Conservation (phyloP, 805 yeast species). For the Lachancea sp. region DNA sequence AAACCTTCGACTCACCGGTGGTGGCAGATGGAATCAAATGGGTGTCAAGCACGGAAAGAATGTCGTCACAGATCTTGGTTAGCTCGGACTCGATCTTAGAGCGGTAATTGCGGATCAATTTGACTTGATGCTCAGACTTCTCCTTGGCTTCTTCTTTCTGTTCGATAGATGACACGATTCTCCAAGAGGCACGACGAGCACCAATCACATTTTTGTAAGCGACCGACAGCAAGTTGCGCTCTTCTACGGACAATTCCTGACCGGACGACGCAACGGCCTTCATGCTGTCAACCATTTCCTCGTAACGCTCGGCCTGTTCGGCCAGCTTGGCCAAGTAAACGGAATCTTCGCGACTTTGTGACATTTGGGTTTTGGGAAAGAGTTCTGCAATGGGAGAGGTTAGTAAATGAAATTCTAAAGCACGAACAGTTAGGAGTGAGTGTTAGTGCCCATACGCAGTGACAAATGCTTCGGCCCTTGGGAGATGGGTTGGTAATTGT, state of each 20-base stretch:
- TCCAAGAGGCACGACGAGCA: slow-evolving; percentile 99
- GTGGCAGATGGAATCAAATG: slow-evolving; percentile 92
- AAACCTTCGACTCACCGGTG: slow-evolving; percentile 96
- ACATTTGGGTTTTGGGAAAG: slow-evolving; percentile 38
- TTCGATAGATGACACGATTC: slow-evolving; percentile 96
- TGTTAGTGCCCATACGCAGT: too few relatives aligned
- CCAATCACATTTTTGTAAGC: slow-evolving; percentile 98
- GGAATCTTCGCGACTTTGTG: slow-evolving; percentile 92
- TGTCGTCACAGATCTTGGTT: slow-evolving; percentile 89
- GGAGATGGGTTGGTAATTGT: too few relatives aligned
- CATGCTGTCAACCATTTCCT: slow-evolving; percentile 99
- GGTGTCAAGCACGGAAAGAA: slow-evolving; percentile 76
- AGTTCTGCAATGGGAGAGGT: background rate
- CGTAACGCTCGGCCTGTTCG: slow-evolving; percentile 99
- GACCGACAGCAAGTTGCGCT: slow-evolving; percentile 92
- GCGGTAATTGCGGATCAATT: slow-evolving; percentile 89
- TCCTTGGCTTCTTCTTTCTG: slow-evolving; percentile 98
- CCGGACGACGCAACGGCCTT: slow-evolving; percentile 95
- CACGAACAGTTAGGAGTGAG: too few relatives aligned
- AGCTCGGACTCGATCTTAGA: slow-evolving; percentile 89
- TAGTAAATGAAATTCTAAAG: background rate
- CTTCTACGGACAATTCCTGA: slow-evolving; percentile 93
- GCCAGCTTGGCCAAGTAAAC: slow-evolving; percentile 97
- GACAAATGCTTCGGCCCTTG: too few relatives aligned
- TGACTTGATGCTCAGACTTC: slow-evolving; percentile 74